A percentile compares a stretch with the other conserved stretches of the same genome.
These are phyloP conservation scores for Vaccinium macrocarpon DNA, from an alignment of 148 eudicot genomes.

Conservation along the genomic window DNA sequence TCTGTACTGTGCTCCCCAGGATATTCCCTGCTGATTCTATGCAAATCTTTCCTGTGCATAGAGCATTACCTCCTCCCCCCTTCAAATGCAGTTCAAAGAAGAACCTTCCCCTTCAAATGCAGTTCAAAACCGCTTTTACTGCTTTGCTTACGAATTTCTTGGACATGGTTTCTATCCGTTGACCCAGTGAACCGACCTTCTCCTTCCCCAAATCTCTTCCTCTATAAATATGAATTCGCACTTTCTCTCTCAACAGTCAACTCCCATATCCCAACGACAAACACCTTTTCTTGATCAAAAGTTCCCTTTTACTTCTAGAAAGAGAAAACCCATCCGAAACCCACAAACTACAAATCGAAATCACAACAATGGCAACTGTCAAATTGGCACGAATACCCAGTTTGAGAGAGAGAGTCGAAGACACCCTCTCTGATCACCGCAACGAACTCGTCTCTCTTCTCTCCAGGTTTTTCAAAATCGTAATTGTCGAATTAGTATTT, in stretches of 20 bases:
- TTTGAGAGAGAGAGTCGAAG: constrained; percentile 80
- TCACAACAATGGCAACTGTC: constrained; percentile 36
- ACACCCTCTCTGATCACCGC: constrained; percentile 81
- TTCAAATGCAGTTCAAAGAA: too few relatives aligned
- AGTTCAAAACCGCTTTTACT: too few relatives aligned
- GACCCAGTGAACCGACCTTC: background rate
- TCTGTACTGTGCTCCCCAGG: fast-evolving
- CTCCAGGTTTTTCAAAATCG: constrained; percentile 50
- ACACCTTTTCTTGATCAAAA: background rate
- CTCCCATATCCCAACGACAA: background rate
- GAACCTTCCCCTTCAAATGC: too few relatives aligned
- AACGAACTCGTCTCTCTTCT: constrained; percentile 88
- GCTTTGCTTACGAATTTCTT: too few relatives aligned
- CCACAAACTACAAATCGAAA: background rate
- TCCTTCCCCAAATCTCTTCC: background rate
- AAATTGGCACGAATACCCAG: constrained; percentile 46
- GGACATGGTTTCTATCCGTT: too few relatives aligned
- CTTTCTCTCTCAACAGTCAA: background rate
- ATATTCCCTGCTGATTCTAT: too few relatives aligned
- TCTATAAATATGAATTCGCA: background rate
- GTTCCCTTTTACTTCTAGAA: background rate
- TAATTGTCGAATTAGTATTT: too few relatives aligned
- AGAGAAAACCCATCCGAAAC: background rate
- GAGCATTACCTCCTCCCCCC: too few relatives aligned
- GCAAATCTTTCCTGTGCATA: too few relatives aligned